Conservation (phyloP, 1,284 basidiomycete genomes). For the Melampsora americana region DNA sequence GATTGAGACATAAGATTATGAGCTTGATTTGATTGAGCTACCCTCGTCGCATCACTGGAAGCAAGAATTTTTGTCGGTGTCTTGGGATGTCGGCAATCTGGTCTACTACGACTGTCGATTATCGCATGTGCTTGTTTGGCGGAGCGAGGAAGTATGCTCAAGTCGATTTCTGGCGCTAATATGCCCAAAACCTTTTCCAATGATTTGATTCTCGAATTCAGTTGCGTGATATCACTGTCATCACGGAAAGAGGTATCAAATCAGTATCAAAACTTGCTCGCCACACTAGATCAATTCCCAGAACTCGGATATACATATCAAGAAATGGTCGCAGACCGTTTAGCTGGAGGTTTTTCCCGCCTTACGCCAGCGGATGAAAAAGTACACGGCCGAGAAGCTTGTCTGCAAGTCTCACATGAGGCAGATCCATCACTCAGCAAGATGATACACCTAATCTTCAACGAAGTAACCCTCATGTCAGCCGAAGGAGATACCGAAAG, state of each 20-base stretch:
- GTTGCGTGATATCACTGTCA: slow-evolving; percentile 23
- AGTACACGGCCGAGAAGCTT: slow-evolving; percentile 19
- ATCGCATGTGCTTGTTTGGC: slow-evolving; percentile 16
- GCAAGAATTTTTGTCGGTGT: neutral
- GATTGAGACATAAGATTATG: neutral
- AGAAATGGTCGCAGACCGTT: slow-evolving; percentile 24
- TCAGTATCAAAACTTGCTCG: no score
- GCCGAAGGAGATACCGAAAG: neutral
- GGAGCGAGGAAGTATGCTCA: slow-evolving; percentile 19
- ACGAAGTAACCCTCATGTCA: neutral
- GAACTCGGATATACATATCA: no score
- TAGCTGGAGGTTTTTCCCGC: slow-evolving; percentile 26
- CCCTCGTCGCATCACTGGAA: neutral
- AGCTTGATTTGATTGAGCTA: no score
- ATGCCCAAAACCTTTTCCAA: slow-evolving; percentile 25
- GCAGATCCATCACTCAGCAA: neutral
- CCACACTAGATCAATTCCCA: no score
- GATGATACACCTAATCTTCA: slow-evolving; percentile 27
- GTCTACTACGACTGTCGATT: neutral
- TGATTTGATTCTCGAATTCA: slow-evolving; percentile 18
- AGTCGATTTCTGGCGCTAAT: slow-evolving; percentile 23
- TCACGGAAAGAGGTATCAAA: no score
- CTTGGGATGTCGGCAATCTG: neutral
- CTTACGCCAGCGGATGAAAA: slow-evolving; percentile 18
- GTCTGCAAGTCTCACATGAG: slow-evolving; percentile 18